These are phyloP conservation scores for Piper longum DNA, from an alignment of 164 flowering plant species.

Conservation along the genomic window DNA sequence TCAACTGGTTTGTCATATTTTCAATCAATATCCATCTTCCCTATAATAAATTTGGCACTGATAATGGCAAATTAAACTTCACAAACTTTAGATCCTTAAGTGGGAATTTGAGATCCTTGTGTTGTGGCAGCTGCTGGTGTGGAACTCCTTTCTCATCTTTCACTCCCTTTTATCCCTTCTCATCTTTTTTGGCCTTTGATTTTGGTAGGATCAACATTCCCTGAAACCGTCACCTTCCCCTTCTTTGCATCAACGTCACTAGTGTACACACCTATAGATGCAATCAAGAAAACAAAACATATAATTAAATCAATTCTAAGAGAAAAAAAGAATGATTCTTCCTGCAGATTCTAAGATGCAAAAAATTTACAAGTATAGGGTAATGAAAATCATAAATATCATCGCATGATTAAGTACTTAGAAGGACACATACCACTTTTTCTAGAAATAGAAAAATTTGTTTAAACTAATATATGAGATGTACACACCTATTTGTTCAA, in stretches of 20 bases:
- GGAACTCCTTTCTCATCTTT: slow-evolving; percentile 22
- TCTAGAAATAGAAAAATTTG: no score
- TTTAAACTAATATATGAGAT: no score
- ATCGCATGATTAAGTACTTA: no score
- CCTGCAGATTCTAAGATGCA: not conserved
- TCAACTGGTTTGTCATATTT: no score
- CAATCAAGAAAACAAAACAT: not conserved
- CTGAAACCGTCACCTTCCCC: slow-evolving; percentile 85
- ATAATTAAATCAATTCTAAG: not conserved
- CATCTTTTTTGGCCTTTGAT: slow-evolving; percentile 31
- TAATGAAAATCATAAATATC: no score
- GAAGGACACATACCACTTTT: no score
- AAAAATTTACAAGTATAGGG: not conserved
- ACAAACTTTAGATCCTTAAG: slow-evolving; percentile 35
- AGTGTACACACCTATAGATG: slow-evolving; percentile 53
- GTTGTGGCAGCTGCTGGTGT: slow-evolving; percentile 26
- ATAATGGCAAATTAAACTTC: slow-evolving; percentile 40
- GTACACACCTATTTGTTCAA: no score
- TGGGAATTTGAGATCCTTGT: slow-evolving; percentile 45
- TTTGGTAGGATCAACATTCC: slow-evolving; percentile 60
- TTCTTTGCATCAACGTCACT: slow-evolving; percentile 64
- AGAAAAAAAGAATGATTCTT: not conserved
- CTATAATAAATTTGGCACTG: no score
- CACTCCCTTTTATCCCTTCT: slow-evolving; percentile 37
- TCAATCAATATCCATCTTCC: no score